These are phyloP conservation scores for Penicillium sp. DNA, from an alignment of 2,329 filamentous ascomycete genomes.

Conservation along the genomic window DNA sequence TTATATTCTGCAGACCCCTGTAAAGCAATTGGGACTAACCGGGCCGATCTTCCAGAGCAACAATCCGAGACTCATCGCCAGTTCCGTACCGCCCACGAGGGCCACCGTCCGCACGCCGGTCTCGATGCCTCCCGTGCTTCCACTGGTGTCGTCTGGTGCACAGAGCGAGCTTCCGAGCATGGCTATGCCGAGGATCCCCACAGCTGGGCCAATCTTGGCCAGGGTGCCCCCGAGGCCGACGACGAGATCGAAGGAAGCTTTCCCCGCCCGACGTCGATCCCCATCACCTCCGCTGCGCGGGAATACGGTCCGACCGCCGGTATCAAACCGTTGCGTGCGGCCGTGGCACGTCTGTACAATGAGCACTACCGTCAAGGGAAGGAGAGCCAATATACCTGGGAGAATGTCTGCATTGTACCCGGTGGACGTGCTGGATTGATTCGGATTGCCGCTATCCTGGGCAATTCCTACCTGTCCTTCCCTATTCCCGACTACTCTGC, in stretches of 20 bases:
- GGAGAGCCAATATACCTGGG: constrained; percentile 87
- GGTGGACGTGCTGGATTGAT: constrained; percentile 90
- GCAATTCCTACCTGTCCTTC: constrained; percentile 88
- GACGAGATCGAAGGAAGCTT: constrained; percentile 90
- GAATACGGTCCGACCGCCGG: constrained; percentile 94
- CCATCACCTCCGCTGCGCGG: constrained; percentile 70
- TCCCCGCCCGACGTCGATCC: constrained; percentile 69
- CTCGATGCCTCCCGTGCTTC: constrained; percentile 82
- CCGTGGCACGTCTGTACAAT: constrained; percentile 89
- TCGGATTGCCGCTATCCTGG: constrained; percentile 87
- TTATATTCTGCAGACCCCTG: neutral
- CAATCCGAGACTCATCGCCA: constrained; percentile 80
- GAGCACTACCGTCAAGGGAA: constrained; percentile 84
- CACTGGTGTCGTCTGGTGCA: constrained; percentile 84
- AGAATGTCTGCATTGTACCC: constrained; percentile 95
- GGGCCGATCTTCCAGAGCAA: constrained; percentile 55
- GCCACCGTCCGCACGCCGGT: constrained; percentile 84
- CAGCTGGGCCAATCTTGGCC: constrained; percentile 86
- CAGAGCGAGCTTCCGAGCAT: constrained; percentile 71
- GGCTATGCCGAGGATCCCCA: constrained; percentile 79
- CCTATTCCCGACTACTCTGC: constrained; percentile 95
- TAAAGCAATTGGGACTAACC: constrained; percentile 1
- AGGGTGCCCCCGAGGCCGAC: constrained; percentile 90
- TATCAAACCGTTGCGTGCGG: constrained; percentile 83
- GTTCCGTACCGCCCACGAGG: constrained; percentile 85